Base-by-base conservation (phyloP, 768 basidiomycete species). In the Pseudohyphozyma bogoriensis region DNA sequence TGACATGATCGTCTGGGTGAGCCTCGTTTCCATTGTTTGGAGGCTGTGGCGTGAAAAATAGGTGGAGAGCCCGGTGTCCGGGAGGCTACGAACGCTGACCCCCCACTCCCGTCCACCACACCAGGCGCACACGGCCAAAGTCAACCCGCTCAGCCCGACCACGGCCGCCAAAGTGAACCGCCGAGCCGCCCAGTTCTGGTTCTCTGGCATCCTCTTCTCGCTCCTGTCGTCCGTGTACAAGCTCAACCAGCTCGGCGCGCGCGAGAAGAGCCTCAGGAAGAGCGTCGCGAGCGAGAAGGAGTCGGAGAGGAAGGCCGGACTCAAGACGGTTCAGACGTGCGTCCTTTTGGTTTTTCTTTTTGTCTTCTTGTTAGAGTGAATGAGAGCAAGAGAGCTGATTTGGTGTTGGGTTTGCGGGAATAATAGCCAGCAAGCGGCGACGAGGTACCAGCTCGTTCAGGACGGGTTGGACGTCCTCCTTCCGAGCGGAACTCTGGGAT, bases 391-490 rank as follows among this genome's bases (percentile, higher is more conserved):
- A 13, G 58, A 50, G 18, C 29, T 44, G 18, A 46, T 47, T 32
- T 32, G 33, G n/a, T n/a, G n/a, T n/a, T 49, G 49, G 22, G 29
- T 53, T 40, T 18, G 6, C 49, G 11, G 18, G 8, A 6, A 3
- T 39, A 15, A 36, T 53, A 74, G 75, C 44, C 79, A 85, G 69
- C 82, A 83, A 50, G 77, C 79, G 50, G 82, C 80, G 8, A 79
- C 83, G 33, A 82, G 84, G 32, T 81, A 82, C 65, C 95, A 97
- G 74, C 81, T 97, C 67, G 75, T 85, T 56, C 83, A 87, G 60
- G 95, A 99, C 73, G 70, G 82, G 24, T 77, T 91, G 59, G 95
- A 99, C 72, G 74, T 90, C 60, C 92, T 85, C 83, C 83, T 92
- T 68, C 95, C 95, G 8, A 86, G 89, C 10, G 84, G 85, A 24